A percentile compares a stretch with the other conserved stretches of the same genome.
These are phyloP conservation scores for Cardamine occulta DNA, from an alignment of 345 rosid species.

Conservation along the genomic window DNA sequence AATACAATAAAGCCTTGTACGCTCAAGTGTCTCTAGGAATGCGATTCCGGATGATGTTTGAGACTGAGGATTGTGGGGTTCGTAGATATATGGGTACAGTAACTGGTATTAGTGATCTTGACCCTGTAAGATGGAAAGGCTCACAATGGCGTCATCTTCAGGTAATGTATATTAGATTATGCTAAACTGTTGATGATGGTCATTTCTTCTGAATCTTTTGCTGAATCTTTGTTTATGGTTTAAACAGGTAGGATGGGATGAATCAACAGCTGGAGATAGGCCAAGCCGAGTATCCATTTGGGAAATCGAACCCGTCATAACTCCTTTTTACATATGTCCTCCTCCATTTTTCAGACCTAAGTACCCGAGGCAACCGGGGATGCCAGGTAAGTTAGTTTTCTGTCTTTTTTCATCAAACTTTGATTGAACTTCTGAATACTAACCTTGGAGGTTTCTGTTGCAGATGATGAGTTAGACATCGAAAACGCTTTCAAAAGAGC, in stretches of 20 bases:
- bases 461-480: conserved; percentile 85
- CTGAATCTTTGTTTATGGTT: conserved; percentile 21
- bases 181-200: conserved; percentile 3
- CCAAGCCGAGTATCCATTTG: conserved; percentile 92
- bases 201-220: conserved; percentile 21
- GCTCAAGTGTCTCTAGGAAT: conserved; percentile 87
- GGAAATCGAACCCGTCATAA: conserved; percentile 89
- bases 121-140: conserved; percentile 88
- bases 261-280: conserved; percentile 88
- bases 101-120: conserved; percentile 85
- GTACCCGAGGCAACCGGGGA: conserved; percentile 85
- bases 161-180: conserved; percentile 46
- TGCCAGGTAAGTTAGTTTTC: conserved; percentile 62
- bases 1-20: conserved; percentile 79
- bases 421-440: conserved; percentile 18
- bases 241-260: conserved; percentile 97
- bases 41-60: conserved; percentile 98
- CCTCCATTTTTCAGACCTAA: conserved; percentile 96
- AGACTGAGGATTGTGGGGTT: conserved; percentile 89
- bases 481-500: conserved; percentile 92
- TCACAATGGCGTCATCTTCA: conserved; percentile 98
- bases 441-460: conserved; percentile 30
- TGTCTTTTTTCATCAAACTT: not conserved
- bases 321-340: conserved; percentile 95
- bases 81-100: conserved; percentile 97